Evolutionary conservation across 2,329 filamentous ascomycete species (phyloP).

Genomic region (Talaromyces sp.): DNA sequence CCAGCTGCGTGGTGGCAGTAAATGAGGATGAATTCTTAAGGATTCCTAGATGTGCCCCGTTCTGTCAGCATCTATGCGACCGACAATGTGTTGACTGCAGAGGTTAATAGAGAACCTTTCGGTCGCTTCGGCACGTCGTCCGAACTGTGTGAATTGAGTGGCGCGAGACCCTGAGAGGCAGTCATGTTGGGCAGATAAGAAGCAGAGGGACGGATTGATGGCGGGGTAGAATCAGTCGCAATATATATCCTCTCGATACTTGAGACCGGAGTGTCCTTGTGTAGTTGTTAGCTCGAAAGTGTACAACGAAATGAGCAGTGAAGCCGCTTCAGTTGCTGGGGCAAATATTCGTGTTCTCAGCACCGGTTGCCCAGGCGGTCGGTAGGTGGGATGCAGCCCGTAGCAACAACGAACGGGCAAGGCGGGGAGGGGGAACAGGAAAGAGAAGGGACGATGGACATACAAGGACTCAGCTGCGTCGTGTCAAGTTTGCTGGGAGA

Average conservation of each 20-base stretch:
- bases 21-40: conserved; percentile 77
- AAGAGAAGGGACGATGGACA: not conserved
- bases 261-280: not conserved
- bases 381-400: not conserved
- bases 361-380: not conserved
- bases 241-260: not conserved
- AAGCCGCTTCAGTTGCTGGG: not conserved
- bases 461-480: not conserved
- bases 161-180: conserved; percentile 5
- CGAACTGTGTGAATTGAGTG: conserved; percentile 16
- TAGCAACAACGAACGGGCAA: not conserved
- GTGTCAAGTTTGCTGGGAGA: not conserved
- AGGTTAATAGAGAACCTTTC: conserved; percentile 25
- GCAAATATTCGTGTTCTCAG: not conserved
- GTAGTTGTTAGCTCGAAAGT: not conserved
- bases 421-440: not conserved
- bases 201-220: not conserved
- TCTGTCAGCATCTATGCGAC: not conserved
- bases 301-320: not conserved
- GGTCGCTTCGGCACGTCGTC: conserved; percentile 33
- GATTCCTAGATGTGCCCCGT: conserved; percentile 59
- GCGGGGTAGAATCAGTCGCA: conserved; percentile 4
- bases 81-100: not conserved
- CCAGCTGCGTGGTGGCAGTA: conserved; percentile 40
- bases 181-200: conserved; percentile 5